Evolutionary conservation across 345 rosid genomes (phyloP).

Genomic region (Eucalyptus cloeziana): DNA sequence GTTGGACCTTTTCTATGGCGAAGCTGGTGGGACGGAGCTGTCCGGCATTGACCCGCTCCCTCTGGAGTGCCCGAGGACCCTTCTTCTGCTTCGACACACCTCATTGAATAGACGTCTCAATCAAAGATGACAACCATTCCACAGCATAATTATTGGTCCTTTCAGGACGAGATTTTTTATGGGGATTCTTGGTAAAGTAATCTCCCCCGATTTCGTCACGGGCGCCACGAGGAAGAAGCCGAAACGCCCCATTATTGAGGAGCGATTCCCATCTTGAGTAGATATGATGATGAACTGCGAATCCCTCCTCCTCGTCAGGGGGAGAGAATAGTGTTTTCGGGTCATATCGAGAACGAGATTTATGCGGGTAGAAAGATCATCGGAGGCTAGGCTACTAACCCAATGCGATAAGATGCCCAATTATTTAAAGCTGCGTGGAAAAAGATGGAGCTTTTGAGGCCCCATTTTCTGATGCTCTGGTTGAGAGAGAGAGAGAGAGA

Average conservation of each 20-base stretch:
- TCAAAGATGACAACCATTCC: not conserved
- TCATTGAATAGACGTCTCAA: not conserved
- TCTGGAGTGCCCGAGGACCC: not conserved
- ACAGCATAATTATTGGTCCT: not conserved
- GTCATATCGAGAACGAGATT: not conserved
- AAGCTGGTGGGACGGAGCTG: not conserved
- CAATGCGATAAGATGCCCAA: not conserved
- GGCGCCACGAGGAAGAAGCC: not conserved
- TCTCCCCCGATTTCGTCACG: not conserved
- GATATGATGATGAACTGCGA: not conserved
- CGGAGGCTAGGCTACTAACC: not conserved
- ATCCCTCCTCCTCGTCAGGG: not conserved
- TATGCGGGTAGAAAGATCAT: not conserved
- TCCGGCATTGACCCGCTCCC: not conserved
- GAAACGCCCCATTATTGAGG: not conserved
- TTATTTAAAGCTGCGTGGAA: not conserved
- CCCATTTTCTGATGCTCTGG: not conserved
- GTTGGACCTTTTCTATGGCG: not conserved
- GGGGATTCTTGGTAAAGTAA: not conserved
- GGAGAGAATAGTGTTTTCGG: not conserved
- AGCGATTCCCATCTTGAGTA: not conserved
- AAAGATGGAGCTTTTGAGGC: not conserved
- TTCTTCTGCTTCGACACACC: not conserved
- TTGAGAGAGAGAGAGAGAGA: not conserved
- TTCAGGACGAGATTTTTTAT: not conserved